Base-by-base conservation (phyloP, 208 protist species). In the Leptomonas pyrrhocoris region DNA sequence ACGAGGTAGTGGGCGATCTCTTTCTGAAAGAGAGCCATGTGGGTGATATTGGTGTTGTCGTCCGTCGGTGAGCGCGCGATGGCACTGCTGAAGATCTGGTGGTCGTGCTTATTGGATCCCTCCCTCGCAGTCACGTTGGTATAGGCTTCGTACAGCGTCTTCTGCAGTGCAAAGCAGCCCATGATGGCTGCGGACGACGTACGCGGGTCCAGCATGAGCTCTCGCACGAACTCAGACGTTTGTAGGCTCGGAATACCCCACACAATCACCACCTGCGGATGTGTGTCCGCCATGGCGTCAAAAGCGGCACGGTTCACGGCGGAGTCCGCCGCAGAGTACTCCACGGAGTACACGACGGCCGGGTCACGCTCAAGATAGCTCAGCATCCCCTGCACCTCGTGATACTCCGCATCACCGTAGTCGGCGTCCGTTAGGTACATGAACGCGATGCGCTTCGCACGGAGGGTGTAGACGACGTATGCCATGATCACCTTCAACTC, bases 211-310 rank as follows among this genome's bases (percentile, higher is more conserved):
- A 55, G 72, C 19, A 85, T 51, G 34, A 74, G 51, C 46, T 31
- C 31, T 28, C 48, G 21, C 9, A 87, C 42, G 54, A 92, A 87
- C 25, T 54, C 19, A 15, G n/a, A 27, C 2, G 70, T 75, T 61
- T 84, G 77, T 13, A 5, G 7, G 3, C 63, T 56, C 1, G 71
- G 59, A 8, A 59, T 43, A 4, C 86, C 80, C 38, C 73, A 83
- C 13, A 88, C 15, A 19, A 92, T 50, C 27, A 87, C 62, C 30
- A 70, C 86, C 72, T 92, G 83, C 45, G 80, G 83, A 53, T 59
- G 62, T 27, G 61, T 62, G 43, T 77, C 62, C 9, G 77, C 86
- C 68, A 92, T 83, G 11, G 38, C 48, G 43, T 83, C 70, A 46
- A 81, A 91, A 40, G 55, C 54, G 23, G 34, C 53, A 27, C 67